Evolutionary conservation across 306 rosid genomes (phyloP).

Genomic region (Quercus berberidifolia): DNA sequence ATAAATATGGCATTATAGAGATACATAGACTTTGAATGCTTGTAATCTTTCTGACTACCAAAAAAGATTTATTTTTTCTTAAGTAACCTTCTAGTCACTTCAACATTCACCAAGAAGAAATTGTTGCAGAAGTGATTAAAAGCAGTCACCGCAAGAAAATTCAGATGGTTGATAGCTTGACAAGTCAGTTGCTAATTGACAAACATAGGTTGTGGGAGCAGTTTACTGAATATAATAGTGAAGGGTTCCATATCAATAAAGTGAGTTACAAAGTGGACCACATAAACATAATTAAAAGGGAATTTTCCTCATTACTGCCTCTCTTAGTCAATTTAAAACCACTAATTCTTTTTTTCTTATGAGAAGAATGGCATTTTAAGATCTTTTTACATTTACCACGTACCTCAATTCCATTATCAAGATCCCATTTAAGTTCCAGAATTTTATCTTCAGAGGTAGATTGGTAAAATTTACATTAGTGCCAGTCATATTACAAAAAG

Average conservation of each 20-base stretch:
- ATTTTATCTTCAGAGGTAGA: background rate
- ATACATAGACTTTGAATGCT: background rate
- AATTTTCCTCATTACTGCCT: background rate
- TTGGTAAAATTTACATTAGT: background rate
- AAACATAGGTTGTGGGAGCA: background rate
- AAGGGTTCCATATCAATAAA: background rate
- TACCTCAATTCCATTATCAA: background rate
- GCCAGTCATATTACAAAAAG: background rate
- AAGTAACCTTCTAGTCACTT: background rate
- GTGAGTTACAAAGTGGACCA: background rate
- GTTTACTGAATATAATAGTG: background rate
- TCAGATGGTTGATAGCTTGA: background rate
- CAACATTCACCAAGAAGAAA: background rate
- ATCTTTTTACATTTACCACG: background rate
- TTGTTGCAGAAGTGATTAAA: background rate
- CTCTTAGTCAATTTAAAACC: background rate
- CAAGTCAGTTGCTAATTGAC: background rate
- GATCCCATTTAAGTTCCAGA: background rate
- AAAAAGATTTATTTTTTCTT: background rate
- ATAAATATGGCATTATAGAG: background rate
- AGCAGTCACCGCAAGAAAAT: background rate
- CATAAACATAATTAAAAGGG: background rate
- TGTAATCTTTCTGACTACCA: background rate
- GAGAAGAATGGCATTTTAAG: background rate
- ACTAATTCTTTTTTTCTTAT: background rate